These are phyloP conservation scores for Magnaporthiopsis incrustans DNA, from an alignment of 2,329 filamentous ascomycete genomes.

Conservation along the genomic window DNA sequence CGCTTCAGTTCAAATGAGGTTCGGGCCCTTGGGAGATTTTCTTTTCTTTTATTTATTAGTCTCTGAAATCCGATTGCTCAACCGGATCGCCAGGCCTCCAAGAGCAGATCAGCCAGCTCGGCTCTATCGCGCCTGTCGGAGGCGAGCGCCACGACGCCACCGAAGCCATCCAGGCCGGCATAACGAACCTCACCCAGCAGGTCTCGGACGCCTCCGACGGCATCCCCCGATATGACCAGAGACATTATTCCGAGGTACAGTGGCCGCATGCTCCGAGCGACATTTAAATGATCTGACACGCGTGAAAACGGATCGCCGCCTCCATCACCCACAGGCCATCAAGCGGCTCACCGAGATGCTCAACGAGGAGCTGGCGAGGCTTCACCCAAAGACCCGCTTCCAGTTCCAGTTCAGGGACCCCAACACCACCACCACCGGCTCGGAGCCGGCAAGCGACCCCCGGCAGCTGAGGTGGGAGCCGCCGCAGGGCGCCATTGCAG, in stretches of 20 bases:
- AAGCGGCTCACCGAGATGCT: slow-evolving; percentile 75
- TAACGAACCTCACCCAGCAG: slow-evolving; percentile 72
- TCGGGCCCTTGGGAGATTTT: background rate
- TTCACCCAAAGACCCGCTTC: slow-evolving; percentile 73
- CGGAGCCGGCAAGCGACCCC: slow-evolving; percentile 32
- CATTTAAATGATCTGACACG: background rate
- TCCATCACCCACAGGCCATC: slow-evolving; percentile 51
- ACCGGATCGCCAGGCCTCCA: slow-evolving; percentile 54
- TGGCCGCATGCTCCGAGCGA: slow-evolving; percentile 1
- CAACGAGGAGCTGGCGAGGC: slow-evolving; percentile 56
- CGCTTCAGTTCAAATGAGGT: background rate
- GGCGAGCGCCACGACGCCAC: slow-evolving; percentile 75
- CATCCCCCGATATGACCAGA: slow-evolving; percentile 83
- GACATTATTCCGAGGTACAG: slow-evolving; percentile 69
- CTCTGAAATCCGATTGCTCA: background rate
- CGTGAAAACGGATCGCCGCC: no score
- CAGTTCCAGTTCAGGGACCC: slow-evolving; percentile 44
- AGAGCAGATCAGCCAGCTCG: slow-evolving; percentile 63
- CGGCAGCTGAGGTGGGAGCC: slow-evolving; percentile 23
- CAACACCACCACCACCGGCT: slow-evolving; percentile 14
- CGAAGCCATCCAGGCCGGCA: slow-evolving; percentile 71
- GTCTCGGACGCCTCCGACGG: slow-evolving; percentile 77
- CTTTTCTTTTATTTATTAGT: no score
- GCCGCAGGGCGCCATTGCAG: background rate
- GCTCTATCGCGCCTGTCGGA: slow-evolving; percentile 51